Evolutionary conservation across 2,329 filamentous ascomycete genomes (phyloP).

Genomic region (Aureobasidium melanogenum): DNA sequence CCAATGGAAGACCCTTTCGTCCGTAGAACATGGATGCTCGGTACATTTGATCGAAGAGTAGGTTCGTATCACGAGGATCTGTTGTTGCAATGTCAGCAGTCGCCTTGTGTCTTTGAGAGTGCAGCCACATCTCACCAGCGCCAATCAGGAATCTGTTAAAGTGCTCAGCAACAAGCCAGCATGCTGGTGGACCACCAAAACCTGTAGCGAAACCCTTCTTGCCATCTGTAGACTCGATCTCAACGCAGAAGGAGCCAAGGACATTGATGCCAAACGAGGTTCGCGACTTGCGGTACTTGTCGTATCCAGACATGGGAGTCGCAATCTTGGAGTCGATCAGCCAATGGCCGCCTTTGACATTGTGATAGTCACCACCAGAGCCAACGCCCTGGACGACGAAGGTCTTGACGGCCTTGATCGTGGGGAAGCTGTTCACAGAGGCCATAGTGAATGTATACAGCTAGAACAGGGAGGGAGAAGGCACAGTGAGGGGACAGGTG

Average conservation of each 20-base stretch:
- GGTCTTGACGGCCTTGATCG: constrained; percentile 65
- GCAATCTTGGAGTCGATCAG: constrained; percentile 87
- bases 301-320: constrained; percentile 84
- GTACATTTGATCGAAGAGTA: constrained; percentile 95
- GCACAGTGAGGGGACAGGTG: constrained; percentile 10
- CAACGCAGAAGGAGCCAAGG: constrained; percentile 81
- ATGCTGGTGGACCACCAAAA: constrained; percentile 86
- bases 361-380: constrained; percentile 78
- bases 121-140: constrained; percentile 40
- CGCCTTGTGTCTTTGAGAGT: not conserved
- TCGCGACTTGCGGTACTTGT: constrained; percentile 75
- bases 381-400: constrained; percentile 60
- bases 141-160: constrained; percentile 88
- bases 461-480: not conserved
- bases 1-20: constrained; percentile 80
- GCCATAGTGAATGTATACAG: constrained; percentile 18
- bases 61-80: constrained; percentile 85
- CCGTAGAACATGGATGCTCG: constrained; percentile 94
- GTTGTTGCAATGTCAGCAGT: constrained; percentile 14
- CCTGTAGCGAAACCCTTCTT: constrained; percentile 92
- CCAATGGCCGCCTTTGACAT: constrained; percentile 69
- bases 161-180: constrained; percentile 89
- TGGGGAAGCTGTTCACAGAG: constrained; percentile 53
- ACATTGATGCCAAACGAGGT: constrained; percentile 97
- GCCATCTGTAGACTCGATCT: constrained; percentile 80